A percentile compares a stretch with the other conserved stretches of the same genome.
phyloP scores from a whole-genome alignment of 2,329 filamentous ascomycete species.

The Emericellopsis cladophorae region DNA sequence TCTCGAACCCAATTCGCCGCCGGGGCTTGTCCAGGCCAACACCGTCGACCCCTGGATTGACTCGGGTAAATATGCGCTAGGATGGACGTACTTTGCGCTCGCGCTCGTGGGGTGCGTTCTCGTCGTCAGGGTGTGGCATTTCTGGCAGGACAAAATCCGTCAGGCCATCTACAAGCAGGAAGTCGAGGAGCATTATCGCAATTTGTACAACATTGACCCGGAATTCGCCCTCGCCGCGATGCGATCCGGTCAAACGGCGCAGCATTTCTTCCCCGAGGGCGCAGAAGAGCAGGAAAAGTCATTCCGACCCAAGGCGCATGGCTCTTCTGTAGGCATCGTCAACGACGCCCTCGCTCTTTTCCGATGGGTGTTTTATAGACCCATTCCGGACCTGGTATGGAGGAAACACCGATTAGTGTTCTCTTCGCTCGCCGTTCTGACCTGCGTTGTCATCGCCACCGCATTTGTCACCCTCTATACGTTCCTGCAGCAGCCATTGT shows the following conservation, averaged over 20 bases:
- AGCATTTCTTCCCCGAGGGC: constrained; percentile 65
- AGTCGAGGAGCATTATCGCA: constrained; percentile 51
- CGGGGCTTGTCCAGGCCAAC: constrained; percentile 48
- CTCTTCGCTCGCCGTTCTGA: constrained; percentile 62
- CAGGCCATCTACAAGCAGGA: constrained; percentile 81
- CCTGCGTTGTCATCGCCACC: constrained; percentile 54
- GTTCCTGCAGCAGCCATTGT: constrained; percentile 79
- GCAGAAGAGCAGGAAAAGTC: constrained; percentile 40
- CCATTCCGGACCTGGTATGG: constrained; percentile 61
- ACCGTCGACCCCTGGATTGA: constrained; percentile 67
- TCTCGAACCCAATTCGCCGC: constrained; percentile 43
- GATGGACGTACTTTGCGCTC: constrained; percentile 80
- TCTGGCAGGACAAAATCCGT: constrained; percentile 87
- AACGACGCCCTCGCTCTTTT: constrained; percentile 75
- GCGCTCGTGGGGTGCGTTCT: constrained; percentile 56
- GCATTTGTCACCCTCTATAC: constrained; percentile 68
- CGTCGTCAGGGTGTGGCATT: constrained; percentile 67
- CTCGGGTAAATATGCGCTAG: constrained; percentile 74
- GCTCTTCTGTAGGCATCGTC: constrained; percentile 60
- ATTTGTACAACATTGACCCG: constrained; percentile 36
- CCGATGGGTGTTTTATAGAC: constrained; percentile 80
- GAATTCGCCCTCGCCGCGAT: constrained; percentile 31
- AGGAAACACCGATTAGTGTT: constrained; percentile 62
- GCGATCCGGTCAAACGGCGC: constrained; percentile 38
- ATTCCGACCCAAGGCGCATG: constrained; percentile 55